Base-by-base conservation (phyloP, 495 filamentous ascomycete species). In the Thozetella sp. region DNA sequence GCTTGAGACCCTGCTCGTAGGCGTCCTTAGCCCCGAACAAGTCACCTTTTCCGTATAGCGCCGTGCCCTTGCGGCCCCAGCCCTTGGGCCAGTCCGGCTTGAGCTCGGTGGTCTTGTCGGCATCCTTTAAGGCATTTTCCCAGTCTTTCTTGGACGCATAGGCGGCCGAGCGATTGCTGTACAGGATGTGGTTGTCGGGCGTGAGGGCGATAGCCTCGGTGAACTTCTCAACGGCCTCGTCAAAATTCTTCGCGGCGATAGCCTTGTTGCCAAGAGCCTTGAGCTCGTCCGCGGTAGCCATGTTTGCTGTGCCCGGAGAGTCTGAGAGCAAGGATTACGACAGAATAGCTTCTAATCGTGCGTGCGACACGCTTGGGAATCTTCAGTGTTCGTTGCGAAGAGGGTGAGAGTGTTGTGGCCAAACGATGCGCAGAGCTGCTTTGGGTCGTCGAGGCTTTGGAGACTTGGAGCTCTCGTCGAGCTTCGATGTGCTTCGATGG, bases 31-130 rank as follows among this genome's bases (percentile, higher is more conserved):
- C 93, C 52, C 87, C 90, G 48, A 94, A 80, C 20, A 97, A 85
- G 70, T 97, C 93, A 40, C 92, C 90, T 52, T 86, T 76, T 12
- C 95, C 95, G 74, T 95, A 95, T 25, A 91, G 80, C 54, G 95
- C 95, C 50, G 94, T 89, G 37, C 93, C 95, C 78, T 97, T 97
- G 51, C 95, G 87, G 48, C 88, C 86, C 86, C 92, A 95, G 66
- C 95, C 96, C 76, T 97, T 97, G 30, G 93, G 90, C 96, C 96
- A 99, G 80, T 98, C 94, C 15, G 95, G 90, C 81, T 98, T 98
- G 72, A 98, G 78, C 80, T 95, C 85, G 53, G 88, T 93, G 0
- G 92, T 92, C 82, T 97, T 97, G 67, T 89, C 88, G 54, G 96
- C 95, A 84, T 99, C 95, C 55, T 89, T 81, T 19, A 97, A 77